Base-by-base conservation (phyloP, 2,329 filamentous ascomycete genomes). In the Aspergillus fumigatus region DNA sequence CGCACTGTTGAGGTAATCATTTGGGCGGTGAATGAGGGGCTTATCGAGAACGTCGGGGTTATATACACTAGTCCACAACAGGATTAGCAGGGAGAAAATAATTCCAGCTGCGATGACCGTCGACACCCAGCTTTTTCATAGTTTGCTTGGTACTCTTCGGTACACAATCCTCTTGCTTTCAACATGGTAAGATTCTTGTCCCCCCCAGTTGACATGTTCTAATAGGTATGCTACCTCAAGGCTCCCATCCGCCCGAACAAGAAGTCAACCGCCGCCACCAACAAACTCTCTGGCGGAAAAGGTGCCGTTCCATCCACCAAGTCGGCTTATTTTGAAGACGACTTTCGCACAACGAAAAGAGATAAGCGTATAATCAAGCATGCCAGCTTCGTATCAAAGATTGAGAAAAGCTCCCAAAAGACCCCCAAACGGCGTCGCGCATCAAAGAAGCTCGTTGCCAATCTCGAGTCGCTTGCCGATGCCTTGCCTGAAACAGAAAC, bases 331-430 rank as follows among this genome's bases (percentile, higher is more conserved):
- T 69, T 73, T 51, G 59, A 67, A 47, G 66, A 75, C 53, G 70
- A 73, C 6, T 92, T 93, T 74, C 78, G 85, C 59, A 82, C 85
- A 54, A 86, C 82, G 61, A 97, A 97, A 75, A 87, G 84, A 70
- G 90, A 95, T 78, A 96, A 93, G 78, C 88, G 88, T 25, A 78
- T 82, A 35, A 90, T 95, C 66, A 92, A 92, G 70, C 90, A 90
- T 79, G 88, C 88, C 0, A 77, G 86, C 14, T 91, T 97, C 62
- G 79, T 96, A 27, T 87, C 85, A 21, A 88, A 87, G 61, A 88
- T 96, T 66, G 79, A 86, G 62, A 90, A 92, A 63, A 75, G 80
- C 6, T 69, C 74, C 53, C 72, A 72, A 53, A 85, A 81, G 68
- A 72, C 80, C 8, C 77, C 81, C n/a, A 87, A 88, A 72, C 82